These are phyloP conservation scores for Pseudogymnoascus verrucosus DNA, from an alignment of 2,329 filamentous ascomycete species.

Conservation along the genomic window DNA sequence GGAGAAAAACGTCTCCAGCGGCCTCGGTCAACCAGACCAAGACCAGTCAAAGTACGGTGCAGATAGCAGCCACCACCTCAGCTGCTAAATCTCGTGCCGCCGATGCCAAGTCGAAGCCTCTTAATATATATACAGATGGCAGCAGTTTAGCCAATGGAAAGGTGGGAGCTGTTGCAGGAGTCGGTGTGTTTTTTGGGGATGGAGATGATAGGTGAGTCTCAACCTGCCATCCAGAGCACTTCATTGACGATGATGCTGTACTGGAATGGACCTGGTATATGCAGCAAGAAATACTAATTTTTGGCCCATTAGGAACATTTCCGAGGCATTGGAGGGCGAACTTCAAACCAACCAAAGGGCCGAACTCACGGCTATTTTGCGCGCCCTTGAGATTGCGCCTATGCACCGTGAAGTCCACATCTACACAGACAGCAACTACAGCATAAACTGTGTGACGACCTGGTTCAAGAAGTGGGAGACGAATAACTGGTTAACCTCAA, in stretches of 20 bases:
- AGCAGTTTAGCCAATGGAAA: constrained; percentile 52
- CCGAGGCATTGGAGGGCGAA: constrained; percentile 24
- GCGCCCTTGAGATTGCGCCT: constrained; percentile 70
- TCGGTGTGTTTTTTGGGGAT: constrained; percentile 56
- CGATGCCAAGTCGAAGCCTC: constrained; percentile 18
- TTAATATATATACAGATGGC: constrained; percentile 55
- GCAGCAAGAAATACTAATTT: constrained; percentile 5
- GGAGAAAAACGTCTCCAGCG: constrained; percentile 20
- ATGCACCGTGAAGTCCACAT: constrained; percentile 64
- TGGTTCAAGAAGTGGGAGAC: constrained; percentile 75
- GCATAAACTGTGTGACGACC: constrained; percentile 78
- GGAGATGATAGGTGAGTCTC: constrained; percentile 43
- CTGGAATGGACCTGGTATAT: not conserved
- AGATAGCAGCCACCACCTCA: constrained; percentile 11
- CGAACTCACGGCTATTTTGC: constrained; percentile 82
- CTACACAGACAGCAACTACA: constrained; percentile 81
- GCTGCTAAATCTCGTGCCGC: constrained; percentile 15
- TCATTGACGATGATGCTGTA: not conserved
- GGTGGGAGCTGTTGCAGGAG: constrained; percentile 46
- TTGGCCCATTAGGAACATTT: constrained; percentile 44
- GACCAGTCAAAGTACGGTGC: not conserved
- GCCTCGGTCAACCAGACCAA: constrained; percentile 30
- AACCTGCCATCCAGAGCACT: not conserved
- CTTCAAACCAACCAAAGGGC: constrained; percentile 90
- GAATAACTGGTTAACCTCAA: constrained; percentile 69